Conservation (phyloP, 2,329 filamentous ascomycete genomes). For the Fusarium oxysporum region DNA sequence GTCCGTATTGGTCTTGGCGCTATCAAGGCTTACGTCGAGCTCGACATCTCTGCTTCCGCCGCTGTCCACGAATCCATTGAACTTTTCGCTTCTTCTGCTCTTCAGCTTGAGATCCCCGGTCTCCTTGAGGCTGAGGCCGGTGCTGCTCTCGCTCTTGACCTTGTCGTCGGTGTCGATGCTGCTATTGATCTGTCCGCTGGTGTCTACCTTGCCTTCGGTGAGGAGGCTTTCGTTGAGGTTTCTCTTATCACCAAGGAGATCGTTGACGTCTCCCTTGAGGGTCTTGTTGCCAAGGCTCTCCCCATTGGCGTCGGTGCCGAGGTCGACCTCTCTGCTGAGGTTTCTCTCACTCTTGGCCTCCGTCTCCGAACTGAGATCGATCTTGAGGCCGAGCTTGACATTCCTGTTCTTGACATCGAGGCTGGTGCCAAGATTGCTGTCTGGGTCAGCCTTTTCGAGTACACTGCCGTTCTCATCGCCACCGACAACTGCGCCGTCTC, state of each 20-base stretch:
- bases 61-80: slow-evolving; percentile 63
- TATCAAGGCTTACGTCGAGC: slow-evolving; percentile 63
- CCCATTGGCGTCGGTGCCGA: slow-evolving; percentile 42
- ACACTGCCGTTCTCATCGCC: slow-evolving; percentile 56
- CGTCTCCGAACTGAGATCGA: slow-evolving; percentile 62
- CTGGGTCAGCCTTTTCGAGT: slow-evolving; percentile 66
- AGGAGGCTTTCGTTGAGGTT: slow-evolving; percentile 56
- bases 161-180: slow-evolving; percentile 62
- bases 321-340: slow-evolving; percentile 54
- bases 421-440: slow-evolving; percentile 59
- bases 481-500: slow-evolving; percentile 52
- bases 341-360: slow-evolving; percentile 61
- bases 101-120: slow-evolving; percentile 55
- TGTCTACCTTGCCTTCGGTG: slow-evolving; percentile 61
- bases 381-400: slow-evolving; percentile 49
- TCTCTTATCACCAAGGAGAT: slow-evolving; percentile 55
- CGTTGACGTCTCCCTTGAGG: slow-evolving; percentile 56
- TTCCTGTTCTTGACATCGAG: slow-evolving; percentile 46
- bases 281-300: slow-evolving; percentile 44
- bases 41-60: slow-evolving; percentile 58
- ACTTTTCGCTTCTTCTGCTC: slow-evolving; percentile 57
- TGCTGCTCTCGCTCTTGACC: slow-evolving; percentile 62
- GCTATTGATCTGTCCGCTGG: slow-evolving; percentile 61
- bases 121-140: slow-evolving; percentile 54
- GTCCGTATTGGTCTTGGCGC: slow-evolving; percentile 60